Conservation (phyloP, 2,329 filamentous ascomycete species). For the Xylariaceae sp. region DNA sequence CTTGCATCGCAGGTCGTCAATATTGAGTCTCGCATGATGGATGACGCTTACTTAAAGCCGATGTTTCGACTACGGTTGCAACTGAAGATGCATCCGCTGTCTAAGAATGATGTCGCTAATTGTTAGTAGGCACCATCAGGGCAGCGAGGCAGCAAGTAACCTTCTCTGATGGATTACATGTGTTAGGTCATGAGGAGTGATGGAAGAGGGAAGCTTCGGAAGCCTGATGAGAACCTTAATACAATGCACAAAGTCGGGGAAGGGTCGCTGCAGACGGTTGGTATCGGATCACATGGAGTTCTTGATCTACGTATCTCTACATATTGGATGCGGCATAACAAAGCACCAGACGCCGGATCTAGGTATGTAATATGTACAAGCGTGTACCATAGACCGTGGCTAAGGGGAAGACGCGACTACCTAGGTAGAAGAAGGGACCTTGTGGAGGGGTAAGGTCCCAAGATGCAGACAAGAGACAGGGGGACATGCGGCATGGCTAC, state of each 20-base stretch:
- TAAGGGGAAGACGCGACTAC: not conserved
- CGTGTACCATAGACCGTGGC: not conserved
- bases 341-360: not conserved
- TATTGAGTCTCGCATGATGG: not conserved
- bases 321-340: not conserved
- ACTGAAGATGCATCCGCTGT: constrained; percentile 12
- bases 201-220: not conserved
- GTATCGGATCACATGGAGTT: not conserved
- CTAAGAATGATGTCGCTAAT: constrained; percentile 4
- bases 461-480: not conserved
- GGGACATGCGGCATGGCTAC: not conserved
- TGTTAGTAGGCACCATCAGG: not conserved
- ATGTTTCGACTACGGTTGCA: constrained; percentile 10
- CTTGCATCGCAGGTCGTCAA: constrained; percentile 3
- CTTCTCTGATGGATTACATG: not conserved
- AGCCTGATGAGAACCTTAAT: not conserved
- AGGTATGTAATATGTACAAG: not conserved
- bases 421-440: not conserved
- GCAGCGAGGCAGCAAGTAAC: not conserved
- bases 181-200: too few relatives aligned
- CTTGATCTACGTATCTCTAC: not conserved
- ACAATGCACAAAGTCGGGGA: not conserved
- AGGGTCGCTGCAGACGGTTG: not conserved
- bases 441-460: not conserved
- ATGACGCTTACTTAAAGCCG: constrained; percentile 17